These are phyloP conservation scores for Cutaneotrichosporon sp. DNA, from an alignment of 1,284 basidiomycete species.

Conservation along the genomic window DNA sequence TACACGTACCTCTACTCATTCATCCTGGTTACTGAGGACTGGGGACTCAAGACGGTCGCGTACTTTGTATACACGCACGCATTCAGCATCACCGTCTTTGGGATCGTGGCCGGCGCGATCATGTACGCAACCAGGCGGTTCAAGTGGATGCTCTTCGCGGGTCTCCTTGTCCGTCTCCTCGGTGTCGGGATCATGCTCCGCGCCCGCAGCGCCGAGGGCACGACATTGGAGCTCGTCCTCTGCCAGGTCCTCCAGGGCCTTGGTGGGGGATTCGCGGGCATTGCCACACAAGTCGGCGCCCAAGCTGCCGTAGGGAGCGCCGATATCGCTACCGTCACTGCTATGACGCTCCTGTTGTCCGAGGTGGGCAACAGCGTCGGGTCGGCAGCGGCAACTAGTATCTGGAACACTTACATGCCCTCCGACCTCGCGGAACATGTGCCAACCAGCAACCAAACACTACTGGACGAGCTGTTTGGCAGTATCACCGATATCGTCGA, in stretches of 20 bases:
- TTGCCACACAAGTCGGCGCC: conserved; percentile 69
- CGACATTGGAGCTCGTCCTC: conserved; percentile 56
- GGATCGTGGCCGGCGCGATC: conserved; percentile 52
- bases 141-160: conserved; percentile 64
- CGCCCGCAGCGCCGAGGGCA: conserved; percentile 64
- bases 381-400: conserved; percentile 52
- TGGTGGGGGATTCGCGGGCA: conserved; percentile 65
- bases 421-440: conserved; percentile 57
- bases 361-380: conserved; percentile 60
- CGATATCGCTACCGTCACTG: conserved; percentile 78
- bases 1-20: conserved; percentile 49
- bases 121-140: conserved; percentile 54
- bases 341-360: conserved; percentile 68
- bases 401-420: conserved; percentile 55
- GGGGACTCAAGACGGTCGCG: conserved; percentile 40
- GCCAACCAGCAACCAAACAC: conserved; percentile 41
- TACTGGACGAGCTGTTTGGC: conserved; percentile 57
- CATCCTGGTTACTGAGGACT: conserved; percentile 47
- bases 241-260: conserved; percentile 57
- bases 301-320: conserved; percentile 73
- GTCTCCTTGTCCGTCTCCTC: conserved; percentile 66
- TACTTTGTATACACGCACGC: conserved; percentile 51
- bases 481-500: conserved; percentile 58
- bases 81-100: conserved; percentile 54
- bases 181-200: conserved; percentile 73